A percentile compares a stretch with the other conserved stretches of the same genome.
These are phyloP conservation scores for Zygosaccharomyces siamensis DNA, from an alignment of 805 yeast genomes.

Conservation along the genomic window DNA sequence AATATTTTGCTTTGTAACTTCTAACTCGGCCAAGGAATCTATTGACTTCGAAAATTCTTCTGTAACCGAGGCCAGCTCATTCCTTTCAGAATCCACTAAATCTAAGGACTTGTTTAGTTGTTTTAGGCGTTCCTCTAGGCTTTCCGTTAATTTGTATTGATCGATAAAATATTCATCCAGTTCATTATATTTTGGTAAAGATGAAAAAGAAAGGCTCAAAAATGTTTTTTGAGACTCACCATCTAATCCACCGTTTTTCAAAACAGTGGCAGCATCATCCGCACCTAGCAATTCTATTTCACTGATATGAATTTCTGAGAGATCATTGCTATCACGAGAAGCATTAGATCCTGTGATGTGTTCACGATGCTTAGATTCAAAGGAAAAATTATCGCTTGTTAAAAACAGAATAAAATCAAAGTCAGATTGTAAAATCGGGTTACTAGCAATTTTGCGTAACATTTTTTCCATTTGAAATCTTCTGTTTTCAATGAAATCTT, in stretches of 20 bases:
- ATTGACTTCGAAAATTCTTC: constrained; percentile 59
- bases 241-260: constrained; percentile 32
- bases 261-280: constrained; percentile 31
- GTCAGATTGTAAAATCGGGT: constrained; percentile 58
- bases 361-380: constrained; percentile 68
- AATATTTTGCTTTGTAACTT: constrained; percentile 61
- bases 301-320: constrained; percentile 35
- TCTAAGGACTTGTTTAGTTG: constrained; percentile 69
- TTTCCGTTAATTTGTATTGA: constrained; percentile 63
- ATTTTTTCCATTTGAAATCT: constrained; percentile 79
- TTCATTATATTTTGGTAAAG: constrained; percentile 65
- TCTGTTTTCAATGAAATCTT: constrained; percentile 82
- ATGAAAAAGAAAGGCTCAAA: constrained; percentile 58
- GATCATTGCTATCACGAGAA: constrained; percentile 39
- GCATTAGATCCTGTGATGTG: constrained; percentile 51
- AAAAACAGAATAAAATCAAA: constrained; percentile 73
- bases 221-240: constrained; percentile 64
- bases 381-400: constrained; percentile 62
- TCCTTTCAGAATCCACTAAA: constrained; percentile 65
- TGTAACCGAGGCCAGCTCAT: constrained; percentile 62
- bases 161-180: constrained; percentile 73
- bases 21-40: constrained; percentile 64
- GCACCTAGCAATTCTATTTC: constrained; percentile 31
- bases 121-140: constrained; percentile 66
- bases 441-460: constrained; percentile 66